Evolutionary conservation across 2,329 filamentous ascomycete species (phyloP).

Genomic region (Acephala macrosclerotiorum): DNA sequence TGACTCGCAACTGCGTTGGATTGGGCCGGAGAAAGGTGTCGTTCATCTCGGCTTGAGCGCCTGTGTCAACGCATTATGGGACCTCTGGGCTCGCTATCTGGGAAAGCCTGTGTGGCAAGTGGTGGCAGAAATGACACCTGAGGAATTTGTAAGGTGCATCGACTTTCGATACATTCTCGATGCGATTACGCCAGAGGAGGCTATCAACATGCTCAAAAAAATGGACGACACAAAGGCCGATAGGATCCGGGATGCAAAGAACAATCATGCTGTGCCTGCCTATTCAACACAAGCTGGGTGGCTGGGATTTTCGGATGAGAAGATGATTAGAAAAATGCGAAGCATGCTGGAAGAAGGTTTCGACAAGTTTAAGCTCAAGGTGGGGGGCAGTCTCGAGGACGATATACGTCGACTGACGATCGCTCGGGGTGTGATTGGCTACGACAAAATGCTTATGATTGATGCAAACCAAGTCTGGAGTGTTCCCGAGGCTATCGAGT

Average conservation of each 20-base stretch:
- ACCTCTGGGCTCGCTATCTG: slow-evolving; percentile 86
- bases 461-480: slow-evolving; percentile 92
- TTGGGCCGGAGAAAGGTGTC: slow-evolving; percentile 90
- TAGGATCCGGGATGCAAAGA: slow-evolving; percentile 74
- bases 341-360: slow-evolving; percentile 80
- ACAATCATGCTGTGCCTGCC: slow-evolving; percentile 78
- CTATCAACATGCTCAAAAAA: slow-evolving; percentile 71
- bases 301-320: slow-evolving; percentile 85
- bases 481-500: slow-evolving; percentile 83
- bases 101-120: slow-evolving; percentile 89
- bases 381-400: slow-evolving; percentile 74
- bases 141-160: slow-evolving; percentile 84
- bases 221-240: slow-evolving; percentile 71
- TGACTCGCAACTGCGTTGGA: slow-evolving; percentile 89
- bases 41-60: slow-evolving; percentile 88
- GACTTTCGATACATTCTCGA: slow-evolving; percentile 95
- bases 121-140: slow-evolving; percentile 85
- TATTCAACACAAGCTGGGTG: slow-evolving; percentile 90
- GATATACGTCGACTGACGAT: slow-evolving; percentile 74
- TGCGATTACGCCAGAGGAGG: slow-evolving; percentile 84
- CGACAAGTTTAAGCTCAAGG: slow-evolving; percentile 88
- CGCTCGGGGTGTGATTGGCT: slow-evolving; percentile 80
- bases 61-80: slow-evolving; percentile 90
- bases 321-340: slow-evolving; percentile 76
- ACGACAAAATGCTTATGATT: slow-evolving; percentile 83